Conservation (phyloP, 345 rosid species). For the Bruguiera parviflora region DNA sequence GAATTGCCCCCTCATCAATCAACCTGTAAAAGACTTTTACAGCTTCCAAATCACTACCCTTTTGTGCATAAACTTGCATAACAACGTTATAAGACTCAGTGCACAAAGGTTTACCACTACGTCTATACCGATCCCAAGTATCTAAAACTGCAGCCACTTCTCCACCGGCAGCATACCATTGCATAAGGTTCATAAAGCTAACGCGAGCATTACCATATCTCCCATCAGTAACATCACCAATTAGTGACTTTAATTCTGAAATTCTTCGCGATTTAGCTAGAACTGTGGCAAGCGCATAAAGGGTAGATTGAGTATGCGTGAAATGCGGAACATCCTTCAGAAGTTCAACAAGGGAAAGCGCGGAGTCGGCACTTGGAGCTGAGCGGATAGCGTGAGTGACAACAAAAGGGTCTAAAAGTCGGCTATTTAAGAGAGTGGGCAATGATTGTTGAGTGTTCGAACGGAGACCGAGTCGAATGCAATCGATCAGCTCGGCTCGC, state of each 20-base stretch:
- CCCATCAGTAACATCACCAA: conserved; percentile 45
- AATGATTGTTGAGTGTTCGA: conserved; percentile 41
- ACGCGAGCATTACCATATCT: conserved; percentile 41
- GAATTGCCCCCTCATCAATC: conserved; percentile 66
- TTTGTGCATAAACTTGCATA: conserved; percentile 44
- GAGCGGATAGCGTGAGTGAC: conserved; percentile 67
- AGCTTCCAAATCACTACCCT: conserved; percentile 45
- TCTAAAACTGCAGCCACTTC: conserved; percentile 54
- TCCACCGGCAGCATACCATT: conserved; percentile 53
- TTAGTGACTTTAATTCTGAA: conserved; percentile 47
- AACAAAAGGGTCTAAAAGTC: conserved; percentile 69
- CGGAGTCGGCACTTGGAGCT: conserved; percentile 62
- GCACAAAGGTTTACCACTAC: conserved; percentile 43
- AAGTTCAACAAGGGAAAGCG: conserved; percentile 48
- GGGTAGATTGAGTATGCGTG: conserved; percentile 43
- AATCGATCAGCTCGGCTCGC: conserved; percentile 66
- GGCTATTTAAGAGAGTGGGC: conserved; percentile 39
- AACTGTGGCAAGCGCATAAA: conserved; percentile 65
- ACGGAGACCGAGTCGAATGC: conserved; percentile 65
- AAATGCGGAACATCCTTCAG: conserved; percentile 36
- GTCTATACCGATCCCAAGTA: conserved; percentile 55
- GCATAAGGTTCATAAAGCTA: conserved; percentile 70
- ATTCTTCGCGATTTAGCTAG: conserved; percentile 55
- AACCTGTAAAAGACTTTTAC: conserved; percentile 47
- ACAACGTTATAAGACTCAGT: conserved; percentile 69